phyloP scores from a whole-genome alignment of 768 basidiomycete species.

The Coprinopsis strossmayeri region DNA sequence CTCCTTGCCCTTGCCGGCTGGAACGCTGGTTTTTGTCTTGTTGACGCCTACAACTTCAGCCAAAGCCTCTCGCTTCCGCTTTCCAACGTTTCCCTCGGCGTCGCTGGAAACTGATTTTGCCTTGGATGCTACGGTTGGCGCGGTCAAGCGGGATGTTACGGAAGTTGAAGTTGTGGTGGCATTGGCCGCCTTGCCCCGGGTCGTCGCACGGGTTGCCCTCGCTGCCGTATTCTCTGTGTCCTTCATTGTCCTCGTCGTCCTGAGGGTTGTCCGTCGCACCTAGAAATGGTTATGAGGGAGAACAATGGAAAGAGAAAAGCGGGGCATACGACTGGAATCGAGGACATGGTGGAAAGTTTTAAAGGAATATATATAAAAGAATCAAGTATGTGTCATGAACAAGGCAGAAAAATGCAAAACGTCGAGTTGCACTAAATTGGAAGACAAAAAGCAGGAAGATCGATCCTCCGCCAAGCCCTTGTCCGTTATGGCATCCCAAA shows the following conservation, averaged over 20 bases:
- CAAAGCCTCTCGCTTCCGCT: conserved; percentile 77
- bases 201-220: conserved; percentile 49
- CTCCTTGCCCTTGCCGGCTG: conserved; percentile 46
- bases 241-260: conserved; percentile 40
- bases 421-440: background rate
- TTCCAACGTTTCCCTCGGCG: conserved; percentile 31
- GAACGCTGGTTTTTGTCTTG: conserved; percentile 23
- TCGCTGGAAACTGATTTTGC: conserved; percentile 43
- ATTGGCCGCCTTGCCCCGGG: conserved; percentile 19
- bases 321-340: conserved; percentile 6
- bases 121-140: conserved; percentile 32
- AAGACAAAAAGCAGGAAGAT: background rate
- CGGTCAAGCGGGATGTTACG: conserved; percentile 31
- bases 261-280: conserved; percentile 30
- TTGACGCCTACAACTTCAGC: conserved; percentile 61
- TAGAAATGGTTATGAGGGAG: background rate
- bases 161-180: background rate
- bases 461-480: background rate
- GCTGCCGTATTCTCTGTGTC: conserved; percentile 73
- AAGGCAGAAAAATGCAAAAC: conserved; percentile 6
- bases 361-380: conserved; percentile 4
- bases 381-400: conserved; percentile 1
- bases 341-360: conserved; percentile 6
- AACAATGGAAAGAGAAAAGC: background rate
- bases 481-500: background rate